Conservation (phyloP, 768 basidiomycete genomes). For the Megacollybia marginata region DNA sequence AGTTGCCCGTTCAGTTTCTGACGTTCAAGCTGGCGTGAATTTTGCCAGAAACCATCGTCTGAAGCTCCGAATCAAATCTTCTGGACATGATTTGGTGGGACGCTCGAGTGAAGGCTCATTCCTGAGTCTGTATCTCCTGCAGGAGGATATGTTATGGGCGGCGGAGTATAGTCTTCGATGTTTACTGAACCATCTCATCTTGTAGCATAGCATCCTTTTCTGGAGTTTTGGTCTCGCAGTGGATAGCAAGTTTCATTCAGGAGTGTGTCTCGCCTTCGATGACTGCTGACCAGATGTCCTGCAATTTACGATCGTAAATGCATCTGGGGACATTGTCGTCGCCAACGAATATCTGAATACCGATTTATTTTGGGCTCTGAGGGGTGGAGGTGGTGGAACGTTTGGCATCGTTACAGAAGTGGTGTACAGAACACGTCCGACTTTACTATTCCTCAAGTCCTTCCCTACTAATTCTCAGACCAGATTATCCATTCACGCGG, state of each 20-base stretch:
- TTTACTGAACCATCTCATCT: too few relatives aligned
- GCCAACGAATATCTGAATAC: conserved; percentile 30
- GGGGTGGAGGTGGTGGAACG: conserved; percentile 32
- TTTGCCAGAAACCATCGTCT: conserved; percentile 12
- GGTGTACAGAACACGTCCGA: neutral
- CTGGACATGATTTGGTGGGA: conserved; percentile 26
- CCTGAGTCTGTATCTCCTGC: conserved; percentile 8
- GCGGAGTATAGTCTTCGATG: neutral
- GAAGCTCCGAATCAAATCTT: conserved; percentile 16
- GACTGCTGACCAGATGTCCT: conserved; percentile 3
- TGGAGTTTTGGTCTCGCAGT: neutral
- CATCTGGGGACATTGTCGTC: conserved; percentile 28
- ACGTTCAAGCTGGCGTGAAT: conserved; percentile 12
- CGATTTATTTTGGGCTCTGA: conserved; percentile 38
- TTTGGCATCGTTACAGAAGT: conserved; percentile 22
- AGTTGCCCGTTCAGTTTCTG: conserved; percentile 11
- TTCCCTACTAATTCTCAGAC: too few relatives aligned
- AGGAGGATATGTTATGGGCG: neutral
- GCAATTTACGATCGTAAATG: conserved; percentile 32
- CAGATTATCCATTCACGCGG: neutral
- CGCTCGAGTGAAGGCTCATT: conserved; percentile 24
- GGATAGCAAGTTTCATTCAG: neutral
- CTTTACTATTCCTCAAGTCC: too few relatives aligned
- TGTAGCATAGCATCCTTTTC: neutral
- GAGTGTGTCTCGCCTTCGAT: neutral